Percentiles rank a stretch among this genome's conserved stretches.
These are phyloP conservation scores for Candida morakotiae DNA, from an alignment of 805 yeast species.

Conservation along the genomic window DNA sequence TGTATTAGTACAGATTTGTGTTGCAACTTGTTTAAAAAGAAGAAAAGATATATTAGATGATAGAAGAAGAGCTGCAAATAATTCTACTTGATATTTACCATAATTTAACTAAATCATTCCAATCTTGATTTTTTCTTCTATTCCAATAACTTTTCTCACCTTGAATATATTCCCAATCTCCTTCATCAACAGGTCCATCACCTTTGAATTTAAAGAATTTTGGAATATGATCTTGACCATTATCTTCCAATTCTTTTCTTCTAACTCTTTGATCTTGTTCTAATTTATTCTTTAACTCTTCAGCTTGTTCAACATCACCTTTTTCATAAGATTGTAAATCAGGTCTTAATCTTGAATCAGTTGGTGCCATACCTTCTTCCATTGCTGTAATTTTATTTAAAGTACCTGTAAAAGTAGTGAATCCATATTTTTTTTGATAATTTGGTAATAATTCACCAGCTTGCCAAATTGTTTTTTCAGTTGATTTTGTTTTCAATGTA, in stretches of 20 bases:
- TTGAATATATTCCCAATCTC: slow-evolving; percentile 50
- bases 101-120: slow-evolving; percentile 52
- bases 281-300: slow-evolving; percentile 56
- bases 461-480: slow-evolving; percentile 59
- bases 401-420: slow-evolving; percentile 75
- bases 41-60: slow-evolving; percentile 5
- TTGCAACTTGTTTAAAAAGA: slow-evolving; percentile 8
- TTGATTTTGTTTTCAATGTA: slow-evolving; percentile 37
- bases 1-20: slow-evolving; percentile 8
- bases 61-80: background rate
- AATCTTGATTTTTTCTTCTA: slow-evolving; percentile 58
- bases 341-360: slow-evolving; percentile 88
- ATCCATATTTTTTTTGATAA: slow-evolving; percentile 70
- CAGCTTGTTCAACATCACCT: slow-evolving; percentile 71
- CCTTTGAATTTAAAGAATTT: slow-evolving; percentile 54
- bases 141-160: slow-evolving; percentile 78
- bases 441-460: slow-evolving; percentile 62
- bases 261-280: slow-evolving; percentile 81
- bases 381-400: slow-evolving; percentile 74
- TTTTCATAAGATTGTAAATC: slow-evolving; percentile 72
- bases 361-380: slow-evolving; percentile 72
- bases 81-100: slow-evolving; percentile 40
- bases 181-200: slow-evolving; percentile 30
- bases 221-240: slow-evolving; percentile 48
- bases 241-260: slow-evolving; percentile 53